These are phyloP conservation scores for Hygrocybe coccinea DNA, from an alignment of 768 basidiomycete species.

Conservation along the genomic window DNA sequence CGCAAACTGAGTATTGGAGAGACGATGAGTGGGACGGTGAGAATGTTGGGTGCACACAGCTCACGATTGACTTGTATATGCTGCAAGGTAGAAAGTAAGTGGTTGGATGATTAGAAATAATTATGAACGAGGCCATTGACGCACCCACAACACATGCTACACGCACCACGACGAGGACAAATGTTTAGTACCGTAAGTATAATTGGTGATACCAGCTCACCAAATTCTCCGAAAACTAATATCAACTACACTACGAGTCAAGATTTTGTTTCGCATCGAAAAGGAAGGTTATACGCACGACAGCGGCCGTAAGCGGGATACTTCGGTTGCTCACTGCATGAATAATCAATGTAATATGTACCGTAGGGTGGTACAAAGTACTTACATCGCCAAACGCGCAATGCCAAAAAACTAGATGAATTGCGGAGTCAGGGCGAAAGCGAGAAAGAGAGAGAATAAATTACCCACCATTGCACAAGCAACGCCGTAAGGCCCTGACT, in stretches of 20 bases:
- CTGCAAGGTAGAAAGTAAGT: background rate
- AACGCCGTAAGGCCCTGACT: constrained; percentile 45
- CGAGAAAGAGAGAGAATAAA: background rate
- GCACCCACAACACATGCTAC: constrained; percentile 23
- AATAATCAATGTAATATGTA: background rate
- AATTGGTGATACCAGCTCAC: constrained; percentile 6
- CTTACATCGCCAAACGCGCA: constrained; percentile 47
- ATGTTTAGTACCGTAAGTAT: background rate
- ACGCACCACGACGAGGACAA: constrained; percentile 25
- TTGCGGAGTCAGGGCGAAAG: background rate
- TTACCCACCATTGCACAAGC: constrained; percentile 46
- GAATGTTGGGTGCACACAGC: background rate
- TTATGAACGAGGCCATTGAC: background rate
- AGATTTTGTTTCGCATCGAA: constrained; percentile 23
- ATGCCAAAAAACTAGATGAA: constrained; percentile 40
- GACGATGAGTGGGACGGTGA: background rate
- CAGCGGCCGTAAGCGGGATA: constrained; percentile 14
- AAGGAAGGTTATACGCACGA: constrained; percentile 28
- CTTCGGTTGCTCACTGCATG: constrained; percentile 40
- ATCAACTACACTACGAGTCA: background rate
- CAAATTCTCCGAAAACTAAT: constrained; percentile 26
- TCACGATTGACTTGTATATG: constrained; percentile 2
- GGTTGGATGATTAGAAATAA: background rate
- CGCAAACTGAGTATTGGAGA: constrained; percentile 28
- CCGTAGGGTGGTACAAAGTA: background rate